phyloP scores from a whole-genome alignment of 345 rosid genomes.

The Trapa bicornis region DNA sequence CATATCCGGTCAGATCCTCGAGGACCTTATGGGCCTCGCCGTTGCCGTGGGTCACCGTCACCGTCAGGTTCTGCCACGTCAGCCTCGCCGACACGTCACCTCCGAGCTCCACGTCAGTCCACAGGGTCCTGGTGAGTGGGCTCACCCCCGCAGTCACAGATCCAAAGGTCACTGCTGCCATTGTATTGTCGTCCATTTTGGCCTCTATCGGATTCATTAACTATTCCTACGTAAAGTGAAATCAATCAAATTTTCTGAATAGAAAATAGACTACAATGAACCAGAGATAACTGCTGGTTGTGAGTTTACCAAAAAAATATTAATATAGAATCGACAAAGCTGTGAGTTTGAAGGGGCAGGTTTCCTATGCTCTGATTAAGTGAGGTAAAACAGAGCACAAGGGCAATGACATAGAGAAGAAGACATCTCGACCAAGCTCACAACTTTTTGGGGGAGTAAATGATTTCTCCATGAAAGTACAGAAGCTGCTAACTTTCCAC shows the following conservation, averaged over 20 bases:
- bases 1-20: slow-evolving; percentile 73
- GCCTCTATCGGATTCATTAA: not conserved
- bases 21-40: slow-evolving; percentile 69
- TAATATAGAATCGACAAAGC: not conserved
- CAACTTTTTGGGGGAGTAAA: not conserved
- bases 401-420: not conserved
- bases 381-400: not conserved
- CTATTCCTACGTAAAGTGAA: not conserved
- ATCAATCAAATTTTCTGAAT: too few relatives aligned
- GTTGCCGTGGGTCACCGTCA: slow-evolving; percentile 51
- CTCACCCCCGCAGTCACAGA: slow-evolving; percentile 42
- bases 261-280: not conserved
- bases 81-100: slow-evolving; percentile 83
- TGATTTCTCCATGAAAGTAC: not conserved
- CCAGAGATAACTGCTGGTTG: not conserved
- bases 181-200: not conserved
- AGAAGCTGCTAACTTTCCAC: not conserved
- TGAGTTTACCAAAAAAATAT: not conserved
- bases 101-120: slow-evolving; percentile 48
- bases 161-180: not conserved
- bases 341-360: not conserved
- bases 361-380: not conserved
- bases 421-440: not conserved
- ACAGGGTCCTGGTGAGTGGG: slow-evolving; percentile 63
- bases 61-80: slow-evolving; percentile 86